Evolutionary conservation across 495 filamentous ascomycete species (phyloP).

Genomic region (Neurospora tetraspora): DNA sequence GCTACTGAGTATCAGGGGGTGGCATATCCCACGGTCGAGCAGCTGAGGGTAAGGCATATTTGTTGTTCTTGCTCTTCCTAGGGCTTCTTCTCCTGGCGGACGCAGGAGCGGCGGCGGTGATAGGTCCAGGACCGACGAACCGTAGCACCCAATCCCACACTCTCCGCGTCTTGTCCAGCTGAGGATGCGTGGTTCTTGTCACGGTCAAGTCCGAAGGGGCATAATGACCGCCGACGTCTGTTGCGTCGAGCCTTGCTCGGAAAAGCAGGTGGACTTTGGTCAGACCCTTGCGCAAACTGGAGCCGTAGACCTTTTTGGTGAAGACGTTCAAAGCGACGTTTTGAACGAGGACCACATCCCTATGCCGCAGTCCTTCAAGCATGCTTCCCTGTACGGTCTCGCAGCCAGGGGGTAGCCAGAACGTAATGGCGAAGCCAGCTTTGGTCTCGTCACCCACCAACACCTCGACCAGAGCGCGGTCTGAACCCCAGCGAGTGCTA

Average conservation of each 20-base stretch:
- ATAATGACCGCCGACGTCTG: slow-evolving; percentile 35
- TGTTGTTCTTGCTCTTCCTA: background rate
- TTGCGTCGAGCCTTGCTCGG: slow-evolving; percentile 31
- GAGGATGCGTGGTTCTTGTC: slow-evolving; percentile 30
- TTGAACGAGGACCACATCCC: slow-evolving; percentile 65
- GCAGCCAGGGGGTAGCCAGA: slow-evolving; percentile 54
- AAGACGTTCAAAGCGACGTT: slow-evolving; percentile 72
- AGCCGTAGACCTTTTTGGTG: slow-evolving; percentile 64
- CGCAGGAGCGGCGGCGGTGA: background rate
- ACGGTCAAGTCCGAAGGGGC: slow-evolving; percentile 25
- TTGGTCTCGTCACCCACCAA: slow-evolving; percentile 80
- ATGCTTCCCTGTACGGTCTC: slow-evolving; percentile 25
- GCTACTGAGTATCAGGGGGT: slow-evolving; percentile 13
- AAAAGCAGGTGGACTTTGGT: slow-evolving; percentile 65
- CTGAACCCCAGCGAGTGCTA: slow-evolving; percentile 41
- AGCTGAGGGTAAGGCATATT: background rate
- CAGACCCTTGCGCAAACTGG: slow-evolving; percentile 56
- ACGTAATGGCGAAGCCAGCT: slow-evolving; percentile 70
- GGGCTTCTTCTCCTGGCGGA: background rate
- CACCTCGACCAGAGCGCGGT: slow-evolving; percentile 60
- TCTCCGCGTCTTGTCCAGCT: slow-evolving; percentile 50
- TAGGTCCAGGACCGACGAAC: slow-evolving; percentile 46
- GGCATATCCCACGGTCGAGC: background rate
- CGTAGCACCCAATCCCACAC: slow-evolving; percentile 66
- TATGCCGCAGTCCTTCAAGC: slow-evolving; percentile 46